Percentiles rank a stretch among this genome's conserved stretches.
These are phyloP conservation scores for Trichophyton benhamiae DNA, from an alignment of 2,329 filamentous ascomycete species.

Conservation along the genomic window DNA sequence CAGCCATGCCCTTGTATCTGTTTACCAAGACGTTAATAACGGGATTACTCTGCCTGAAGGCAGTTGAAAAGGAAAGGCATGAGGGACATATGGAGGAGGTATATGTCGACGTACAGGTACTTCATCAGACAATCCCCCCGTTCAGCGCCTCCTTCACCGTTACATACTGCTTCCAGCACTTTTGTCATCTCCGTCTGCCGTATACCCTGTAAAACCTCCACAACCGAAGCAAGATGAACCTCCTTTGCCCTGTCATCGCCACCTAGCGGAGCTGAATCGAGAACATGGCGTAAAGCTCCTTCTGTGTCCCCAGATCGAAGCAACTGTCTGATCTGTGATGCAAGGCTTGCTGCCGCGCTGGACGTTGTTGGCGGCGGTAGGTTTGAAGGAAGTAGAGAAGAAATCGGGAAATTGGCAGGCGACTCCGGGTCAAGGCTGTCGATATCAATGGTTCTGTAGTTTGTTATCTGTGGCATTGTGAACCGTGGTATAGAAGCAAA, in stretches of 20 bases:
- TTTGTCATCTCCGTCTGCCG: conserved; percentile 92
- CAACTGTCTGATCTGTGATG: conserved; percentile 74
- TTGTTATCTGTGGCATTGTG: conserved; percentile 37
- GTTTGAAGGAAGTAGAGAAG: conserved; percentile 65
- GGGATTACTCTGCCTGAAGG: neutral
- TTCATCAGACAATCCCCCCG: conserved; percentile 91
- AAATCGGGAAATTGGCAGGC: conserved; percentile 77
- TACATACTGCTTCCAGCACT: conserved; percentile 69
- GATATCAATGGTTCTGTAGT: conserved; percentile 84
- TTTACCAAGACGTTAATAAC: neutral
- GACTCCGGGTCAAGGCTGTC: conserved; percentile 85
- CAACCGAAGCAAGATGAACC: conserved; percentile 71
- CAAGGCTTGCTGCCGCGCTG: conserved; percentile 63
- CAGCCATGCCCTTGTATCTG: conserved; percentile 83
- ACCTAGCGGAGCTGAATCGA: conserved; percentile 69
- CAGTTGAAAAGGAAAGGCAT: neutral
- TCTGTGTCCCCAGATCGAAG: conserved; percentile 76
- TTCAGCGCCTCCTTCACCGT: conserved; percentile 66
- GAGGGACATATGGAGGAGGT: neutral
- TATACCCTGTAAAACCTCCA: conserved; percentile 90
- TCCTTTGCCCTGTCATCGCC: conserved; percentile 52
- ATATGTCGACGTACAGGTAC: conserved; percentile 59
- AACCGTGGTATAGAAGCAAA: neutral
- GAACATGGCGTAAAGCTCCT: conserved; percentile 68
- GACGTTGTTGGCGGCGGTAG: conserved; percentile 57